Conservation (phyloP, 331 rosid genomes). For the Arachis monticola region DNA sequence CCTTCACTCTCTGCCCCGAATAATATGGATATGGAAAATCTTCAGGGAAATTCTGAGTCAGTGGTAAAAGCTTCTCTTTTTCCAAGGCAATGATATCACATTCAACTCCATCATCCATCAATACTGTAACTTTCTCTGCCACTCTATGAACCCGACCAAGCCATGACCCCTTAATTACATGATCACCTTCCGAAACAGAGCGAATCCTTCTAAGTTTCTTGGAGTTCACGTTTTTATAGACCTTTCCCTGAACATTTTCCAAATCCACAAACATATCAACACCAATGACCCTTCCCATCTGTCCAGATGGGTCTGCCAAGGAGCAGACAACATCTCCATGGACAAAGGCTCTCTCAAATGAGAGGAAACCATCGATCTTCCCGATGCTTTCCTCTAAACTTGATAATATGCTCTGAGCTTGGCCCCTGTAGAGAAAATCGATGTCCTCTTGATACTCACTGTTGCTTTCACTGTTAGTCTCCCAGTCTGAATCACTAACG, state of each 20-base stretch:
- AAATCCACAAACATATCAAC: conserved; percentile 75
- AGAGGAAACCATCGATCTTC: conserved; percentile 86
- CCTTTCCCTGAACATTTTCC: conserved; percentile 67
- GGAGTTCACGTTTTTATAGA: conserved; percentile 61
- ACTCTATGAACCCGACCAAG: conserved; percentile 79
- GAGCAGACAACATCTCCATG: conserved; percentile 87
- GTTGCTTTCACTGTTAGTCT: conserved; percentile 79
- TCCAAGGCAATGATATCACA: conserved; percentile 63
- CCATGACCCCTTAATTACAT: conserved; percentile 82
- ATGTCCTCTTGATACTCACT: conserved; percentile 81
- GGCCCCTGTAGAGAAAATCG: conserved; percentile 68
- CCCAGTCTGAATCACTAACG: conserved; percentile 88
- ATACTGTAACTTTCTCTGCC: conserved; percentile 67
- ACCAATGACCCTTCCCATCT: conserved; percentile 79
- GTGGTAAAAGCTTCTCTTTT: conserved; percentile 67
- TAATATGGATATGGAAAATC: conserved; percentile 86
- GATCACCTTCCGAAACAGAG: conserved; percentile 76
- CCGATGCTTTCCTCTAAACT: conserved; percentile 89
- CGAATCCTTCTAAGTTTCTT: conserved; percentile 66
- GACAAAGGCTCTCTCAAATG: conserved; percentile 79
- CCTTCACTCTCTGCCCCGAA: conserved; percentile 89
- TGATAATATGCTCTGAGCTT: conserved; percentile 81
- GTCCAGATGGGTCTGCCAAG: conserved; percentile 73
- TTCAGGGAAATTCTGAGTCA: conserved; percentile 62
- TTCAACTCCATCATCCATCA: conserved; percentile 80